These are phyloP conservation scores for Sporothrix sp. DNA, from an alignment of 2,329 filamentous ascomycete species.

Conservation along the genomic window DNA sequence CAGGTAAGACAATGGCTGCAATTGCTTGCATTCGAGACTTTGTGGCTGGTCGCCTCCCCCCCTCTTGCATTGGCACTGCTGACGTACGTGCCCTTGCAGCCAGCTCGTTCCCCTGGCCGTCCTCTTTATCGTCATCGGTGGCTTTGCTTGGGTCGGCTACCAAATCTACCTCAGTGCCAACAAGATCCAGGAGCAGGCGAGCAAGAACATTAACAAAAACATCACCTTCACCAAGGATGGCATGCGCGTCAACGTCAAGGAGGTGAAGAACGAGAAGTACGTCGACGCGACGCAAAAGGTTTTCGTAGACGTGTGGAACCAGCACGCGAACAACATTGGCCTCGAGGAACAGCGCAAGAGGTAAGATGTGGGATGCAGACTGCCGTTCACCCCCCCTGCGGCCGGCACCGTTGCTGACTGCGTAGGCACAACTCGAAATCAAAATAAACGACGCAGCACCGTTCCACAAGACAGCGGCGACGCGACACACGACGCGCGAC, in stretches of 20 bases:
- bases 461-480: background rate
- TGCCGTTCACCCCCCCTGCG: background rate
- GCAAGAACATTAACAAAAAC: conserved; percentile 64
- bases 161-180: conserved; percentile 60
- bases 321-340: conserved; percentile 28
- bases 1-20: background rate
- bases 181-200: conserved; percentile 56
- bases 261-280: conserved; percentile 59
- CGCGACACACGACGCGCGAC: background rate
- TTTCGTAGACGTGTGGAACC: conserved; percentile 57
- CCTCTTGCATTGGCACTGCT: background rate
- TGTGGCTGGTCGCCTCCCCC: background rate
- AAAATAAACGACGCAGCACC: background rate
- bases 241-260: conserved; percentile 59
- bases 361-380: conserved; percentile 11
- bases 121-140: conserved; percentile 47
- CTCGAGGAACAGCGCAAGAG: conserved; percentile 23
- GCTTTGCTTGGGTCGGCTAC: conserved; percentile 56
- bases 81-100: conserved; percentile 24
- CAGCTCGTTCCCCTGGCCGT: conserved; percentile 59
- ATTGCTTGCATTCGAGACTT: background rate
- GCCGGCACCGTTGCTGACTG: background rate
- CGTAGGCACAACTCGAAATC: conserved; percentile 5
- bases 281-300: conserved; percentile 63
- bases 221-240: conserved; percentile 68